Evolutionary conservation across 2,329 filamentous ascomycete genomes (phyloP).

Genomic region (Ramularia collo-cygni): DNA sequence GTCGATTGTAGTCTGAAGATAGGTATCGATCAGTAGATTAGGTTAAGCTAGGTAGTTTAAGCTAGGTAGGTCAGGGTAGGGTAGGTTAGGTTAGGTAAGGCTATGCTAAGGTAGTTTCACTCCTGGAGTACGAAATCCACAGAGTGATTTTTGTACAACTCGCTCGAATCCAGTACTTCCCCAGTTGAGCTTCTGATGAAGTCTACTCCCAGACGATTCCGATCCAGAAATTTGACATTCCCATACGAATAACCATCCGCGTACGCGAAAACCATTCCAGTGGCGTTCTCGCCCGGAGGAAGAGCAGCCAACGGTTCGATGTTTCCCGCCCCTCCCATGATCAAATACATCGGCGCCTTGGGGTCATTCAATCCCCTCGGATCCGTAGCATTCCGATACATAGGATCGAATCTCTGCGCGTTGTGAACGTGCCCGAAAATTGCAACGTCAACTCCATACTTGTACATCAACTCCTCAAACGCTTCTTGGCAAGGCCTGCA

Average conservation of each 20-base stretch:
- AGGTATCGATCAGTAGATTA: too few relatives aligned
- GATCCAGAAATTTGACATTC: slow-evolving; percentile 42
- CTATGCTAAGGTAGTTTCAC: background rate
- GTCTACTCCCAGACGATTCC: slow-evolving; percentile 42
- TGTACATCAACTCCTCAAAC: slow-evolving; percentile 49
- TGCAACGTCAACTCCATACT: slow-evolving; percentile 51
- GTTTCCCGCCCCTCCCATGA: slow-evolving; percentile 51
- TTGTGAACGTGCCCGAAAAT: slow-evolving; percentile 55
- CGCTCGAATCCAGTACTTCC: slow-evolving; percentile 16
- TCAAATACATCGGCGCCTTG: slow-evolving; percentile 50
- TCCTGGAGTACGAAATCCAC: slow-evolving; percentile 15
- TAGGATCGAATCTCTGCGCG: slow-evolving; percentile 46
- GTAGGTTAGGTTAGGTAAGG: too few relatives aligned
- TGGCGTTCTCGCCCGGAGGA: slow-evolving; percentile 35
- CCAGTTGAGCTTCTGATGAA: slow-evolving; percentile 46
- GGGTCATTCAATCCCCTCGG: slow-evolving; percentile 43
- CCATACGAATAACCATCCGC: slow-evolving; percentile 49
- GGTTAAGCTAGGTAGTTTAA: too few relatives aligned
- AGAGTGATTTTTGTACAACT: slow-evolving; percentile 19
- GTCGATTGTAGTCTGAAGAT: too few relatives aligned
- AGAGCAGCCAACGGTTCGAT: slow-evolving; percentile 46
- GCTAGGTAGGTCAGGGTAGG: too few relatives aligned
- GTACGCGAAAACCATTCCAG: slow-evolving; percentile 45
- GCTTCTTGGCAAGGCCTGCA: slow-evolving; percentile 46
- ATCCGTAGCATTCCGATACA: slow-evolving; percentile 28